Percentiles rank a stretch among this genome's conserved stretches.
Evolutionary conservation across 805 yeast genomes (phyloP).

Genomic region (Phaffomyces thermotolerans): DNA sequence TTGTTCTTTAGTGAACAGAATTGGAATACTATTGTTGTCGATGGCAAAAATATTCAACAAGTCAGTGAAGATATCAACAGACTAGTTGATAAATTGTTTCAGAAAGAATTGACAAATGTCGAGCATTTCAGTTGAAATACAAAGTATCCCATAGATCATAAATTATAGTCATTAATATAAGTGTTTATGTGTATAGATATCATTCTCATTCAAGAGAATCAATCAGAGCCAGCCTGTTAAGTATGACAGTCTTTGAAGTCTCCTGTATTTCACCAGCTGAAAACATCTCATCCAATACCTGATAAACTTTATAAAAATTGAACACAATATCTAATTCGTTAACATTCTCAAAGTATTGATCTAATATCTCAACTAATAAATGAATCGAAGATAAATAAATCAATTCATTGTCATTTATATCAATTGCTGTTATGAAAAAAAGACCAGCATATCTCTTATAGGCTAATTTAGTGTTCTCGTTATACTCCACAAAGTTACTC

Average conservation of each 20-base stretch:
- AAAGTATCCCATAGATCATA: too few relatives aligned
- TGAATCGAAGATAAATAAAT: constrained; percentile 80
- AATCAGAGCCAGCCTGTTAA: constrained; percentile 56
- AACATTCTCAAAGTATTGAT: constrained; percentile 79
- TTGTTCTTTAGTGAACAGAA: constrained; percentile 31
- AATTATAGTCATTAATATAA: neutral
- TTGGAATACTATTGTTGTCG: constrained; percentile 53
- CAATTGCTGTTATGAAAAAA: constrained; percentile 80
- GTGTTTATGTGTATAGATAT: neutral
- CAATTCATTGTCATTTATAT: constrained; percentile 73
- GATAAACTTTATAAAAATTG: constrained; percentile 79
- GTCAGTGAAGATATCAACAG: constrained; percentile 45
- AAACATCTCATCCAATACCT: constrained; percentile 79
- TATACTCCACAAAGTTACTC: constrained; percentile 69
- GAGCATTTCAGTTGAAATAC: neutral
- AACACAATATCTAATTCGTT: constrained; percentile 88
- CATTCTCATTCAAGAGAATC: constrained; percentile 48
- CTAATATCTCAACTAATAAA: constrained; percentile 81
- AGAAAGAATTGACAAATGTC: neutral
- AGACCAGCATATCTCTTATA: constrained; percentile 90
- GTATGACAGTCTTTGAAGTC: constrained; percentile 60
- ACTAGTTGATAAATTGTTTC: constrained; percentile 10
- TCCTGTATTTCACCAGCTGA: constrained; percentile 89
- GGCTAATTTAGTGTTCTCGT: constrained; percentile 56
- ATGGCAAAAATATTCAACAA: constrained; percentile 46